These are phyloP conservation scores for Pseudocercospora eumusae DNA, from an alignment of 2,329 filamentous ascomycete genomes.

Conservation along the genomic window DNA sequence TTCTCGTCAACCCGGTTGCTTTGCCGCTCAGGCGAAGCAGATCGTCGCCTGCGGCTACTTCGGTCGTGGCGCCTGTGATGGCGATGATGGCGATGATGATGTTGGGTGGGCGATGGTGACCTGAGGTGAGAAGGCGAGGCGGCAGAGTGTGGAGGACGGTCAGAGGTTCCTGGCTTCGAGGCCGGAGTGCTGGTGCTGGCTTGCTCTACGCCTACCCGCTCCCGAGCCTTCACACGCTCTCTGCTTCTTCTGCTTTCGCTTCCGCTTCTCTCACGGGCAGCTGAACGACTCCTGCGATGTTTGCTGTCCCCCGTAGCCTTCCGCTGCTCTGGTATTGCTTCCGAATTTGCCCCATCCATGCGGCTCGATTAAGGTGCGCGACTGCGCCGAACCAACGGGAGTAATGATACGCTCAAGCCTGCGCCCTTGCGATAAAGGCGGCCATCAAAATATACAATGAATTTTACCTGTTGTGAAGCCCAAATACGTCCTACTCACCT, in stretches of 20 bases:
- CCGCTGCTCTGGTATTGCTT: constrained; percentile 12
- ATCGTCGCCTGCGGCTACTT: constrained; percentile 19
- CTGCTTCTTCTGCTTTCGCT: neutral
- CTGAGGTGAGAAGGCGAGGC: constrained; percentile 16
- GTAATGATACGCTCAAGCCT: constrained; percentile 1
- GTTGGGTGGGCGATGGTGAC: constrained; percentile 20
- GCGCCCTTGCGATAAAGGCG: neutral
- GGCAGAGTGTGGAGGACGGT: constrained; percentile 16
- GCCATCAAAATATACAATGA: constrained; percentile 5
- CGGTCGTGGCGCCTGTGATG: constrained; percentile 8
- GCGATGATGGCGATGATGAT: constrained; percentile 21
- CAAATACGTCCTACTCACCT: neutral
- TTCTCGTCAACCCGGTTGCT: constrained; percentile 12
- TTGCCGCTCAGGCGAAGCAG: constrained; percentile 14
- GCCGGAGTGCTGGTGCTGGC: constrained; percentile 10
- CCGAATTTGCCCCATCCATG: constrained; percentile 24
- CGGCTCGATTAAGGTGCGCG: constrained; percentile 7
- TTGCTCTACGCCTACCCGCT: constrained; percentile 6
- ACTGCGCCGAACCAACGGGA: constrained; percentile 5
- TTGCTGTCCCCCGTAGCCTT: constrained; percentile 15
- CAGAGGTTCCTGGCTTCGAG: constrained; percentile 12
- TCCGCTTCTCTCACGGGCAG: constrained; percentile 9
- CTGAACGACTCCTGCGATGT: constrained; percentile 14
- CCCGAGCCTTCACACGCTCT: neutral
- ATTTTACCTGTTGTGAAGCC: constrained; percentile 3